These are phyloP conservation scores for Fusarium udum DNA, from an alignment of 2,329 filamentous ascomycete species.

Conservation along the genomic window DNA sequence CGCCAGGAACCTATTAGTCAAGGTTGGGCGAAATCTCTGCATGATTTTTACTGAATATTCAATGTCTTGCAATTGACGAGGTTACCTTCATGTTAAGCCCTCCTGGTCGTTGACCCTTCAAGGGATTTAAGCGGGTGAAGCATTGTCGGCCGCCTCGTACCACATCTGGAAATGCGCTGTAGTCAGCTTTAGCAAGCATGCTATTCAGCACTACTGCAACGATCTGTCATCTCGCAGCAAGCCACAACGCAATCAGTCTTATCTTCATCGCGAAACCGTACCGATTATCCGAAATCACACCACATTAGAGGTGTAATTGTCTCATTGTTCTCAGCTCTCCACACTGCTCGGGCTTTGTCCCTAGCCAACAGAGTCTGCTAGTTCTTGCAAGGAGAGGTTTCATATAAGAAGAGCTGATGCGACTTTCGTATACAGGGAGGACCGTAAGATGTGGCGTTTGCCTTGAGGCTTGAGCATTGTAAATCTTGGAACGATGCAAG, in stretches of 20 bases:
- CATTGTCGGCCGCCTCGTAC: neutral
- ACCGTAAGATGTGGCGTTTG: neutral
- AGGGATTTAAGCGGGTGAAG: neutral
- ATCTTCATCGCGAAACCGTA: neutral
- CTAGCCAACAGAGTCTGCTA: no score
- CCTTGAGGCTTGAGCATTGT: neutral
- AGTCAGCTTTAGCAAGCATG: neutral
- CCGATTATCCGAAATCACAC: neutral
- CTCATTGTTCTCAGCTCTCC: neutral
- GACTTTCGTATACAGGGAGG: neutral
- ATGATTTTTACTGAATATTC: neutral
- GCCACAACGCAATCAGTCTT: neutral
- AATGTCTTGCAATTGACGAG: neutral
- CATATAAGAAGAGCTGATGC: neutral
- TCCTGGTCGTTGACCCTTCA: neutral
- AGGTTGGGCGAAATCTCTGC: neutral
- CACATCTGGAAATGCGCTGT: neutral
- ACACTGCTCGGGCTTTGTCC: neutral
- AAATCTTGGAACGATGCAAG: neutral
- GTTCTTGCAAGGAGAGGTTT: rapidly evolving
- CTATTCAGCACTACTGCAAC: neutral
- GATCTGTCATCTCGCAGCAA: neutral
- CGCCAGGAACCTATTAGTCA: neutral
- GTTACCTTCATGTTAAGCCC: neutral
- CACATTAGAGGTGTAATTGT: neutral